Base-by-base conservation (phyloP, 352 stramenopile species). In the Globisporangium lucens region DNA sequence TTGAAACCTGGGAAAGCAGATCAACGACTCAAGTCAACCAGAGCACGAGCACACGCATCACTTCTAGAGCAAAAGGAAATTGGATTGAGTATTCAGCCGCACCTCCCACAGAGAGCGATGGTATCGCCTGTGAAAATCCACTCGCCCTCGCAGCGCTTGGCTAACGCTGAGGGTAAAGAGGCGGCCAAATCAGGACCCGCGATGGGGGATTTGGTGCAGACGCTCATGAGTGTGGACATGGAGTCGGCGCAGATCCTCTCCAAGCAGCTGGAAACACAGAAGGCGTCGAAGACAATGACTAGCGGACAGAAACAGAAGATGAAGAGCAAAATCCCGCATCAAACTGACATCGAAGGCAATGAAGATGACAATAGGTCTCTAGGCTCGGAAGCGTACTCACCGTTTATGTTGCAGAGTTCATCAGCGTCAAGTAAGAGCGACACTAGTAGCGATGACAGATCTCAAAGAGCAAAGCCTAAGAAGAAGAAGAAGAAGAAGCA, bases 201-300 rank as follows among this genome's bases (percentile, higher is more conserved):
- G 27, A 22, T 15, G 20, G 29, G 9, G 1, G 52, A 49, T 41
- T 55, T 85, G 29, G 65, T 88, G 49, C 68, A 88, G 52, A 74
- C 75, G 15, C 69, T 82, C 15, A 53, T 88, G 70, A 84, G 72
- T 35, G 75, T 85, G 57, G 79, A 87, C 49, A 56, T 79, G 6
- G 77, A 84, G 8, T 85, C 76, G 12, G 73, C 72, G 1, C 57
- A 68, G 41, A 67, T 56, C 22, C 36, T 87, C 27, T 53, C 35
- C 10, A 38, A 24, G 22, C 22, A 55, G 35, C 29, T 24, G 47
- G n/a, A 12, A 3, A 7, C 36, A 3, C 13, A 55, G 15, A 4
- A 17, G 24, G 27, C 3, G 29, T 56, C 43, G 9, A 47, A 22
- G 30, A 17, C 30, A 36, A n/a, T 29, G 41, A 29, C n/a, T 24